phyloP scores from a whole-genome alignment of 495 filamentous ascomycete species.

The Podospora pseudocomata region DNA sequence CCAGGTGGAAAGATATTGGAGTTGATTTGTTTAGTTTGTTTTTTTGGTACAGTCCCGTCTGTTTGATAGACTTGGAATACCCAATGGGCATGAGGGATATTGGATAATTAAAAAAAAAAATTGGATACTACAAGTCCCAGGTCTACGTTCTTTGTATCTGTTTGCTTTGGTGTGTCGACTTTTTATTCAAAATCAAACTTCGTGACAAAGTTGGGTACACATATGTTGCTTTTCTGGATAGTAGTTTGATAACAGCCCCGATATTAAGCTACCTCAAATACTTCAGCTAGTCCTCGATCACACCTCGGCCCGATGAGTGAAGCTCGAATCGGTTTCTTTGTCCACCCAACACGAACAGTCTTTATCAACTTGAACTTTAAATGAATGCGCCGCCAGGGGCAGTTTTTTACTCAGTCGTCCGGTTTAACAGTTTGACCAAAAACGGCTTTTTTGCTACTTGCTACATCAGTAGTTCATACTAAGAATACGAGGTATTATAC shows the following conservation, averaged over 20 bases:
- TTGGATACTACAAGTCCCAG: background rate
- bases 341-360: no score
- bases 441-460: no score
- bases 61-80: background rate
- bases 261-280: background rate
- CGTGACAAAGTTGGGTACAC: no score
- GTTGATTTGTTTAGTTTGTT: background rate
- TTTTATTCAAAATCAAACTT: no score
- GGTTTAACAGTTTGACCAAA: no score
- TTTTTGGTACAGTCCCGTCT: background rate
- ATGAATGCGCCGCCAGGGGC: no score
- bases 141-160: no score
- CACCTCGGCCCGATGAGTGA: background rate
- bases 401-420: no score
- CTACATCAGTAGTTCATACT: no score
- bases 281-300: background rate
- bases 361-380: no score
- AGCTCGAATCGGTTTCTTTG: background rate
- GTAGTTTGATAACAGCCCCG: background rate
- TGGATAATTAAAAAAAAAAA: background rate
- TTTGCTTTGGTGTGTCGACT: no score
- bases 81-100: background rate
- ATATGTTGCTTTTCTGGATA: no score
- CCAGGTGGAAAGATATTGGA: background rate
- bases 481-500: background rate